A percentile compares a stretch with the other conserved stretches of the same genome.
Evolutionary conservation across 169 alveolate species (phyloP).

Genomic region (Amoebophrya sp.): DNA sequence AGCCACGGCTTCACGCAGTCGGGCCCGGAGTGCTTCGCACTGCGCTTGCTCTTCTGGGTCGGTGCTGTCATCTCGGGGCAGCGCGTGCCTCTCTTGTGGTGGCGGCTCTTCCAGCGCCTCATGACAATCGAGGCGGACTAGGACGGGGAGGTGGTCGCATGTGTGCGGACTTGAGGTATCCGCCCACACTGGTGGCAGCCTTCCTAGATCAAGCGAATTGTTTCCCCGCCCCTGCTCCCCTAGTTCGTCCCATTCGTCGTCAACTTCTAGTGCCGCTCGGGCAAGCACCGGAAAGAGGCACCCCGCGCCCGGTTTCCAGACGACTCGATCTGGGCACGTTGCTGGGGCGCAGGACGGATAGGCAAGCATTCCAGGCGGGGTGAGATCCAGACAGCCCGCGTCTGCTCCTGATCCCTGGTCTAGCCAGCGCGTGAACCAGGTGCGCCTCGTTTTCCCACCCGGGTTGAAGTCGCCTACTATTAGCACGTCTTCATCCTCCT

Average conservation of each 20-base stretch:
- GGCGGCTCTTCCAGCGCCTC: background rate
- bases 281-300: background rate
- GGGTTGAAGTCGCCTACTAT: background rate
- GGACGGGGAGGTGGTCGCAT: background rate
- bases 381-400: background rate
- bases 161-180: background rate
- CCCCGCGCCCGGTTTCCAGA: background rate
- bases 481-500: background rate
- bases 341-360: background rate
- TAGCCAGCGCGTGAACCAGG: background rate
- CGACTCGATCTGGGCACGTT: background rate
- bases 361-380: background rate
- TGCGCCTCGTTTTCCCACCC: background rate
- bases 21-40: no score
- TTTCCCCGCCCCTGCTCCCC: no score
- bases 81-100: background rate
- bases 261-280: background rate
- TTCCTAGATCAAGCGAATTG: no score
- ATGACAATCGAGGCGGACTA: background rate
- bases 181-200: no score
- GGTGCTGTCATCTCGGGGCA: background rate
- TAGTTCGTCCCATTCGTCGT: background rate
- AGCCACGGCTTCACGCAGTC: no score
- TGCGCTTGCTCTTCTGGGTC: no score
- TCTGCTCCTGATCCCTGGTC: background rate